Base-by-base conservation (phyloP, 2,329 filamentous ascomycete genomes). In the Chrysoporthe puriensis region DNA sequence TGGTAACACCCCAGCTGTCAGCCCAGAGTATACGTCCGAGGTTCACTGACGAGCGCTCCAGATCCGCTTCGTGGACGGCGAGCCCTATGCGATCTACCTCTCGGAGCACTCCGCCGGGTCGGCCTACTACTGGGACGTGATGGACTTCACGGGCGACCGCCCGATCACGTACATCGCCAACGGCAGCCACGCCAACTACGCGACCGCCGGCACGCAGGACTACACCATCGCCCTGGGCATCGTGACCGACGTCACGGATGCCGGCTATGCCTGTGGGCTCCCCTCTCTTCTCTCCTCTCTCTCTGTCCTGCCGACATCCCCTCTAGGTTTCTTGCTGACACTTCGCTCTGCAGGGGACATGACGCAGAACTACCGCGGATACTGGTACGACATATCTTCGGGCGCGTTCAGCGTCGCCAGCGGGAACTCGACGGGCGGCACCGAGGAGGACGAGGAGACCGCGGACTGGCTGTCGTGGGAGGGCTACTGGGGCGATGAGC, bases 181-280 rank as follows among this genome's bases (percentile, higher is more conserved):
- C 42, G 73, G 73, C 40, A 66, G 68, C 18, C 73, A 74, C 60
- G 73, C 73, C 60, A 73, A 73, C 67, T 74, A 74, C 59, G 72
- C 66, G 54, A 74, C 63, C 16, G 60, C 71, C 21, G 73, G 73
- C 46, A 46, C 43, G 8, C 64, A 74, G 46, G 64, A 70, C 8
- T 74, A 74, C 65, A 72, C 70, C 6, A 46, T 73, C 11, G 71
- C 69, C 32, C 60, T 68, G 18, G 68, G 66, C n/a, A 61, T 73
- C 18, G 26, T 74, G 11, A 64, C 61, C 7, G 73, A 74, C 66
- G 63, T 57, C 5, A 74, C 73, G 13, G 70, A 73, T 50, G 69
- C 69, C 14, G 73, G 73, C 34, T 67, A 63, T 9, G 65, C 66
- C 40, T 64, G 63, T 64, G 8, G 40, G 63, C 26, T 1, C 13